Percentiles rank a stretch among this genome's conserved stretches.
Conservation (phyloP, 371 early-diverging fungal genomes). For the Rhizoclosmatium hyalinum region DNA sequence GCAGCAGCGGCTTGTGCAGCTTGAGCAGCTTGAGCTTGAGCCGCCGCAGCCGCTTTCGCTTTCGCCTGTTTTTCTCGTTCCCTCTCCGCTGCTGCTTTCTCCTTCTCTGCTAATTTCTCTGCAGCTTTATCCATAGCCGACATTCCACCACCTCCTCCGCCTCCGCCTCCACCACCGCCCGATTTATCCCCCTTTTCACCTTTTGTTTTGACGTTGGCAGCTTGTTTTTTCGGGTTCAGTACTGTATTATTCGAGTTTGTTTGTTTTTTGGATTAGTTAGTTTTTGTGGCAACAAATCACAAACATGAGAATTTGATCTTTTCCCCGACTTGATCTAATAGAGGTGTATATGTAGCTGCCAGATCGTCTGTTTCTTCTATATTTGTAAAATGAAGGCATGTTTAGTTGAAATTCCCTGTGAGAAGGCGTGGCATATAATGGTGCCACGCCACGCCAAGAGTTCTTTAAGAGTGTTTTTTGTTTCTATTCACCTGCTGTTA, state of each 20-base stretch:
- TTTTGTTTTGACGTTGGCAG: neutral
- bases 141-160: slow-evolving; percentile 10
- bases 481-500: neutral
- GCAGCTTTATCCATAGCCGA: neutral
- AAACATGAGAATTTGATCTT: slow-evolving; percentile 15
- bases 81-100: neutral
- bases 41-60: slow-evolving; percentile 11
- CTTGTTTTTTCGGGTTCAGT: slow-evolving; percentile 13
- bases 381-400: too few species aligned
- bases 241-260: slow-evolving; percentile 3
- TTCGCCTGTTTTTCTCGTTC: neutral
- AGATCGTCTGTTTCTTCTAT: slow-evolving; percentile 10
- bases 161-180: slow-evolving; percentile 11
- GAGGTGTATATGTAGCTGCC: slow-evolving; percentile 11
- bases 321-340: slow-evolving; percentile 15
- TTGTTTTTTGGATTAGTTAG: neutral
- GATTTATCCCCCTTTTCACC: neutral
- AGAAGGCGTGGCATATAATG: neutral
- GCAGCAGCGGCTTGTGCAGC: slow-evolving; percentile 11
- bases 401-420: neutral
- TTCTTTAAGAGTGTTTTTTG: neutral
- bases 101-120: neutral
- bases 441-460: neutral
- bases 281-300: neutral
- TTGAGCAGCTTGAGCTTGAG: neutral